phyloP scores from a whole-genome alignment of 495 filamentous ascomycete species.

The Amorphotheca resinae region DNA sequence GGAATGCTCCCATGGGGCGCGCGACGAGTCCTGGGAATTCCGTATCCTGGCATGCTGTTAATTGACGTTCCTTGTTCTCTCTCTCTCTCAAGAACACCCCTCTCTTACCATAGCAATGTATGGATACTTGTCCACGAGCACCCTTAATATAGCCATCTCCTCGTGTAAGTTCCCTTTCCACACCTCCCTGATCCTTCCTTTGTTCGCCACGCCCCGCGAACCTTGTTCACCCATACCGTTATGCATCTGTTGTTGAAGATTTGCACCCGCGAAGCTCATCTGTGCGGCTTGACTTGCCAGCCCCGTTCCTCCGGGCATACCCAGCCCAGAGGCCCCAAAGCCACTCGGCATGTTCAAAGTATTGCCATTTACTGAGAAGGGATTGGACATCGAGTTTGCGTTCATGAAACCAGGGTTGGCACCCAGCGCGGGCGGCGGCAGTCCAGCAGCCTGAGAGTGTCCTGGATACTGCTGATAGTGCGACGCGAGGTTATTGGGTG shows the following conservation, averaged over 20 bases:
- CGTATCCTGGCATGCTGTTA: slow-evolving; percentile 56
- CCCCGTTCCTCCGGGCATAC: slow-evolving; percentile 59
- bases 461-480: slow-evolving; percentile 38
- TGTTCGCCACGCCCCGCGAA: slow-evolving; percentile 31
- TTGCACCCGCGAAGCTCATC: slow-evolving; percentile 69
- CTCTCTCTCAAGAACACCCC: background rate
- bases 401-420: slow-evolving; percentile 50
- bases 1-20: slow-evolving; percentile 85
- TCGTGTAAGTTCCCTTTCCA: slow-evolving; percentile 86
- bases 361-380: slow-evolving; percentile 46
- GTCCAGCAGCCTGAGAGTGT: slow-evolving; percentile 40
- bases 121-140: slow-evolving; percentile 76
- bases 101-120: slow-evolving; percentile 87
- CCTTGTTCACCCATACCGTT: slow-evolving; percentile 29
- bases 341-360: slow-evolving; percentile 46
- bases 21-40: slow-evolving; percentile 96
- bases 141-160: slow-evolving; percentile 70
- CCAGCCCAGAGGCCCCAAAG: slow-evolving; percentile 39
- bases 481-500: slow-evolving; percentile 20
- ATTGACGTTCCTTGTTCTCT: background rate
- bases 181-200: slow-evolving; percentile 81
- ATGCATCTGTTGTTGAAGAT: slow-evolving; percentile 50
- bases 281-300: slow-evolving; percentile 83
- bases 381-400: slow-evolving; percentile 53
- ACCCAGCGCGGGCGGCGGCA: slow-evolving; percentile 47